Conservation (phyloP, 2,329 filamentous ascomycete species). For the Eurotiales sp. region DNA sequence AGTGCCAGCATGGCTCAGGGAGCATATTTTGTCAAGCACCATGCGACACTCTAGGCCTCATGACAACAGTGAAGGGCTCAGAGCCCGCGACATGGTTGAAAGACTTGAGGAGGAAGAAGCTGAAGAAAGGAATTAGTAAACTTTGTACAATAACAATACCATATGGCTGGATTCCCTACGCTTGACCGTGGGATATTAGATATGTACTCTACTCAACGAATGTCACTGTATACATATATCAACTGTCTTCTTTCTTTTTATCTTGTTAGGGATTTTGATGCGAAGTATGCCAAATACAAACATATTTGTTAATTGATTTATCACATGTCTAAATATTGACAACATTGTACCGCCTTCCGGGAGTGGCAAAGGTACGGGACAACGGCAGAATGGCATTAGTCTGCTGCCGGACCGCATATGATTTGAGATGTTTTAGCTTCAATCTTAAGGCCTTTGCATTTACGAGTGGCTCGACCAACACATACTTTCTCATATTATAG, state of each 20-base stretch:
- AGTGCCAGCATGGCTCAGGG: constrained; percentile 70
- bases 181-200: neutral
- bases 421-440: neutral
- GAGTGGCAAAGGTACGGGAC: neutral
- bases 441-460: neutral
- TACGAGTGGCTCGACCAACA: neutral
- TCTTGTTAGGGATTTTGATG: too few relatives aligned
- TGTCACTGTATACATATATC: neutral
- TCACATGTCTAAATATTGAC: neutral
- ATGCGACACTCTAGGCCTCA: constrained; percentile 27
- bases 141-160: neutral
- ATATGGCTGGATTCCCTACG: neutral
- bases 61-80: constrained; percentile 26
- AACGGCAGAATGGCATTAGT: neutral
- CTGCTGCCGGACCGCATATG: neutral
- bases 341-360: neutral
- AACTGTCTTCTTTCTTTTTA: neutral
- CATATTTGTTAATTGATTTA: too few relatives aligned
- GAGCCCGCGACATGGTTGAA: constrained; percentile 35
- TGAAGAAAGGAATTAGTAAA: constrained; percentile 5
- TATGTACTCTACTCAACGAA: neutral
- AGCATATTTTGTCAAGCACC: constrained; percentile 39
- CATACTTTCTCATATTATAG: neutral
- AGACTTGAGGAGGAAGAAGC: constrained; percentile 34
- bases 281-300: too few relatives aligned